These are phyloP conservation scores for Rhizopogon vulgaris DNA, from an alignment of 768 basidiomycete genomes.

Conservation along the genomic window DNA sequence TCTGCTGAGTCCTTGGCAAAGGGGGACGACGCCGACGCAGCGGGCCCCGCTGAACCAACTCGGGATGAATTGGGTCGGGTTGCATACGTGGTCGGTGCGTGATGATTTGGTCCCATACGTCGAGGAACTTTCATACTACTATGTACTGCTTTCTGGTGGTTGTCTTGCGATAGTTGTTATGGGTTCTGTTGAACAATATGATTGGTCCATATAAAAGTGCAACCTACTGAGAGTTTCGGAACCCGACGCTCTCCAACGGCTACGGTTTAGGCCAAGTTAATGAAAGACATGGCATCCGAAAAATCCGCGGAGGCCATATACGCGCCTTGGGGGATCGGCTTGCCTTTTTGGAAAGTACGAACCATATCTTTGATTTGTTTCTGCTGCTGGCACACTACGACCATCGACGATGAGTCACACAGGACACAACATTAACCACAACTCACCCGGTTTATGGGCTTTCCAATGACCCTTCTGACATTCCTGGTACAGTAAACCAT, in stretches of 20 bases:
- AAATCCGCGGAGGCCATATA: slow-evolving; percentile 6
- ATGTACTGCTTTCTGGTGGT: not conserved
- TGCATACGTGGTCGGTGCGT: slow-evolving; percentile 15
- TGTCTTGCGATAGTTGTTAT: not conserved
- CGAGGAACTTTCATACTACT: too few species aligned
- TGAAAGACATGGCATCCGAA: not conserved
- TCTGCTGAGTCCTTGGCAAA: not conserved
- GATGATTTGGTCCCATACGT: not conserved
- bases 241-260: not conserved
- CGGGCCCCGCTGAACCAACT: slow-evolving; percentile 4
- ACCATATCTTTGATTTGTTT: slow-evolving; percentile 5
- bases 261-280: not conserved
- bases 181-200: not conserved
- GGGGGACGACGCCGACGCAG: not conserved
- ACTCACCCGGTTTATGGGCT: slow-evolving; percentile 15
- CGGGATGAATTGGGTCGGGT: slow-evolving; percentile 17
- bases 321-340: not conserved
- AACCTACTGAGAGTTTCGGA: not conserved
- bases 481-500: slow-evolving; percentile 21
- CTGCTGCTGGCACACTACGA: slow-evolving; percentile 5
- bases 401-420: not conserved
- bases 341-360: slow-evolving; percentile 4
- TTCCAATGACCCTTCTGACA: slow-evolving; percentile 29
- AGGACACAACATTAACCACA: not conserved
- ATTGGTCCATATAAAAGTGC: not conserved